phyloP scores from a whole-genome alignment of 192 early-diverging fungal genomes.

The Coemansia sp. region DNA sequence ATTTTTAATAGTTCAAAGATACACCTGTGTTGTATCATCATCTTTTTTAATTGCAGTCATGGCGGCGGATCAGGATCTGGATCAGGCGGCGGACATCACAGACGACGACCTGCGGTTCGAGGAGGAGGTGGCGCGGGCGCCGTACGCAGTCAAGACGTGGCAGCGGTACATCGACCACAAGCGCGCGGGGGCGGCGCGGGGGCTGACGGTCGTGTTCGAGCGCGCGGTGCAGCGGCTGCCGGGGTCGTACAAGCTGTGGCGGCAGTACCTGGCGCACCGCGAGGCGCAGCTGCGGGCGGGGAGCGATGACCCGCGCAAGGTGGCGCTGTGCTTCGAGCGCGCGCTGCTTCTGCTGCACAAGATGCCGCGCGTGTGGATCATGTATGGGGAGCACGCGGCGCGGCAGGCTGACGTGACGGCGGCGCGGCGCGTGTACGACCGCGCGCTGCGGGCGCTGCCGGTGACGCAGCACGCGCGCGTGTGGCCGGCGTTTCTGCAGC shows the following conservation, averaged over 20 bases:
- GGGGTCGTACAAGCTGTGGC: conserved; percentile 96
- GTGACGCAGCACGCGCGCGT: conserved; percentile 89
- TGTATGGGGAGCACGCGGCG: conserved; percentile 66
- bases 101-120: conserved; percentile 55
- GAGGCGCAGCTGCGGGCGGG: conserved; percentile 35
- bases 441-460: conserved; percentile 80
- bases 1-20: too few species aligned
- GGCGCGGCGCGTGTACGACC: conserved; percentile 84
- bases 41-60: too few species aligned
- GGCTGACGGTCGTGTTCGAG: conserved; percentile 72
- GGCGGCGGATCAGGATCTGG: too few species aligned
- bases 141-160: conserved; percentile 76
- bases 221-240: conserved; percentile 84
- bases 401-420: conserved; percentile 63
- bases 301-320: conserved; percentile 58
- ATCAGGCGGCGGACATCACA: too few species aligned
- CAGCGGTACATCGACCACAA: conserved; percentile 89
- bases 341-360: conserved; percentile 89
- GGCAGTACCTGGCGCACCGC: conserved; percentile 73
- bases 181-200: conserved; percentile 31
- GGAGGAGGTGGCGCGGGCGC: conserved; percentile 62
- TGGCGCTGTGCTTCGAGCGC: conserved; percentile 79
- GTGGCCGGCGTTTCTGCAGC: conserved; percentile 82
- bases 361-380: conserved; percentile 92
- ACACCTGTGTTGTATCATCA: too few species aligned